phyloP scores from a whole-genome alignment of 768 basidiomycete genomes.

The Hortiboletus campestris region DNA sequence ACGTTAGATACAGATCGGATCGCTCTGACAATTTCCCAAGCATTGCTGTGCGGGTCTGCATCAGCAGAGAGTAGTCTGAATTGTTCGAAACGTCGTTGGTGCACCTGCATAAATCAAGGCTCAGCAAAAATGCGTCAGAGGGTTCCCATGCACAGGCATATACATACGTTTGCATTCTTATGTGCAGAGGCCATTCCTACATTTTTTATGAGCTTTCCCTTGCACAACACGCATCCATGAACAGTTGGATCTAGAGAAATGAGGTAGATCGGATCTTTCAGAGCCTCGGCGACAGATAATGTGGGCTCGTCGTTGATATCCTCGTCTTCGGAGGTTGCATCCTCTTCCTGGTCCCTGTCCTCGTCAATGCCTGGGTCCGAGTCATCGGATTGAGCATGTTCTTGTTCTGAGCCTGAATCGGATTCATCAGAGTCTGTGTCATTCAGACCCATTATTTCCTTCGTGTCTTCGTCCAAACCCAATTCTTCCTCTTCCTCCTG shows the following conservation, averaged over 20 bases:
- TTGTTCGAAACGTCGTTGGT: slow-evolving; percentile 56
- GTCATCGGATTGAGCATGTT: slow-evolving; percentile 32
- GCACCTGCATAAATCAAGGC: slow-evolving; percentile 44
- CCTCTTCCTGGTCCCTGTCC: slow-evolving; percentile 27
- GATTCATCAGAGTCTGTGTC: slow-evolving; percentile 76
- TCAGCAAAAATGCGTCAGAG: neutral
- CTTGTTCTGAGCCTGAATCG: slow-evolving; percentile 45
- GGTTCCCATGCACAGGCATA: slow-evolving; percentile 5
- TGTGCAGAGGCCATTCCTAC: slow-evolving; percentile 55
- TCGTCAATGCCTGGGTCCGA: slow-evolving; percentile 21
- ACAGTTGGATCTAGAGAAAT: slow-evolving; percentile 53
- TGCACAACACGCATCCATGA: slow-evolving; percentile 66
- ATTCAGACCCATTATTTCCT: slow-evolving; percentile 61
- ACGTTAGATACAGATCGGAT: slow-evolving; percentile 5
- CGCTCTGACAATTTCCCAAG: slow-evolving; percentile 40
- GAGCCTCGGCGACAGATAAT: slow-evolving; percentile 57
- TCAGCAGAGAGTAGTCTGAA: slow-evolving; percentile 43
- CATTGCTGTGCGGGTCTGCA: slow-evolving; percentile 44
- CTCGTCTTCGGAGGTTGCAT: slow-evolving; percentile 24
- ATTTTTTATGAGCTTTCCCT: slow-evolving; percentile 68
- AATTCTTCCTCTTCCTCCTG: slow-evolving; percentile 64
- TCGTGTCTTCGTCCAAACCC: slow-evolving; percentile 62
- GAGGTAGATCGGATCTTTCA: slow-evolving; percentile 62
- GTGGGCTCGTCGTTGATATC: slow-evolving; percentile 36
- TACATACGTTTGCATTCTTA: slow-evolving; percentile 60